Percentiles rank a stretch among this genome's conserved stretches.
These are phyloP conservation scores for Suillus brevipes DNA, from an alignment of 768 basidiomycete genomes.

Conservation along the genomic window DNA sequence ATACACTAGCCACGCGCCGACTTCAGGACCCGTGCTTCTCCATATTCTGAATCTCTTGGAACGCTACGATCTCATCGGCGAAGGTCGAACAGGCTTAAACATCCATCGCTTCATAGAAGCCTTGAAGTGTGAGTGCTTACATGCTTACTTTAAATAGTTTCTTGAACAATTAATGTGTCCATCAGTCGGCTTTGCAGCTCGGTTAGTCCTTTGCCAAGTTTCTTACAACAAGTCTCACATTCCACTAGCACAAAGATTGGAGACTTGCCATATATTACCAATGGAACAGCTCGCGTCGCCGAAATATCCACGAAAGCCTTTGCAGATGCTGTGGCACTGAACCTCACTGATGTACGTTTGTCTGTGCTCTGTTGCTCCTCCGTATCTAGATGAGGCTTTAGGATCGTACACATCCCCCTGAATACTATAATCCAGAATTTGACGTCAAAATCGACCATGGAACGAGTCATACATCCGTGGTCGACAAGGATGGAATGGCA, in stretches of 20 bases:
- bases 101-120: constrained; percentile 82
- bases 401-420: constrained; percentile 78
- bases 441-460: constrained; percentile 83
- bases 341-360: constrained; percentile 81
- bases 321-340: constrained; percentile 55
- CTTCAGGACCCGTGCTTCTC: constrained; percentile 85
- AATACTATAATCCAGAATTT: constrained; percentile 83
- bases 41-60: constrained; percentile 93
- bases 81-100: constrained; percentile 59
- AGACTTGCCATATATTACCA: constrained; percentile 66
- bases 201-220: constrained; percentile 33
- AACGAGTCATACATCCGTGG: constrained; percentile 86
- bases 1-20: constrained; percentile 84
- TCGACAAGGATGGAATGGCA: constrained; percentile 86
- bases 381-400: constrained; percentile 33
- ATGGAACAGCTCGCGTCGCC: constrained; percentile 53
- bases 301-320: constrained; percentile 72
- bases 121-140: constrained; percentile 64
- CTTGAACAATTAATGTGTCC: constrained; percentile 12
- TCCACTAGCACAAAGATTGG: constrained; percentile 73
- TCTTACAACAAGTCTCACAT: constrained; percentile 3
- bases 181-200: constrained; percentile 64
- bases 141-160: constrained; percentile 13
- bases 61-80: constrained; percentile 53
- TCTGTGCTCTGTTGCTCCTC: constrained; percentile 1